Percentiles rank a stretch among this genome's conserved stretches.
phyloP scores from a whole-genome alignment of 2,329 filamentous ascomycete genomes.

The Clathrospora elynae region DNA sequence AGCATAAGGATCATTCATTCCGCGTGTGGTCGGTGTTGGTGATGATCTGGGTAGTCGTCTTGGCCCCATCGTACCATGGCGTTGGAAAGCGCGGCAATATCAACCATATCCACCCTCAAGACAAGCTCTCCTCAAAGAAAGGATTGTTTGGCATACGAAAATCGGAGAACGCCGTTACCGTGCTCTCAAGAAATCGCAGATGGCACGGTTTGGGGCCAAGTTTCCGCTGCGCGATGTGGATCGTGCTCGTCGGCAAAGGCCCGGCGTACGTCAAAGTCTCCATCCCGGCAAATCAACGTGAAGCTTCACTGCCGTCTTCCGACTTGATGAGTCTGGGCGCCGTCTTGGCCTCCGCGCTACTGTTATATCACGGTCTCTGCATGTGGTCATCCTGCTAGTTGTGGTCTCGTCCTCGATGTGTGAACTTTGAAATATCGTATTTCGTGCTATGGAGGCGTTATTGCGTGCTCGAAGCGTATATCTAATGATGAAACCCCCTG shows the following conservation, averaged over 20 bases:
- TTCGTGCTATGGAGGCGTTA: slow-evolving; percentile 12
- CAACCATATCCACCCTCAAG: neutral
- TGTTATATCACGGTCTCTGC: slow-evolving; percentile 9
- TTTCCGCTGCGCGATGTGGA: slow-evolving; percentile 29
- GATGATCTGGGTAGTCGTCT: neutral
- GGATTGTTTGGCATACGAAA: neutral
- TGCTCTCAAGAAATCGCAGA: slow-evolving; percentile 4
- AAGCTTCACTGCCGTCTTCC: slow-evolving; percentile 29
- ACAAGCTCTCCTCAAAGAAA: slow-evolving; percentile 13
- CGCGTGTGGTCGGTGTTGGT: slow-evolving; percentile 11
- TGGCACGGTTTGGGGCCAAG: slow-evolving; percentile 28
- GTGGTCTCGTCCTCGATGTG: slow-evolving; percentile 5
- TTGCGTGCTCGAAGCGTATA: slow-evolving; percentile 15
- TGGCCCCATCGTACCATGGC: slow-evolving; percentile 2
- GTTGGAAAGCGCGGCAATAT: neutral
- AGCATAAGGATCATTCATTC: slow-evolving; percentile 12
- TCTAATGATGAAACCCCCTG: too few species aligned
- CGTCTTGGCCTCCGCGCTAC: slow-evolving; percentile 30
- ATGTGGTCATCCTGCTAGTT: slow-evolving; percentile 4
- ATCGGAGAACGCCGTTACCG: slow-evolving; percentile 1
- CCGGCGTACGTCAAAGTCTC: slow-evolving; percentile 35
- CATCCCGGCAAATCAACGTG: slow-evolving; percentile 26
- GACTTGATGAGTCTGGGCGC: slow-evolving; percentile 33
- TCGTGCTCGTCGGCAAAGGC: slow-evolving; percentile 18
- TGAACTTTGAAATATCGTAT: slow-evolving; percentile 1